Percentiles rank a stretch among this genome's conserved stretches.
These are phyloP conservation scores for Pseudopithomyces maydicus DNA, from an alignment of 2,329 filamentous ascomycete genomes.

Conservation along the genomic window DNA sequence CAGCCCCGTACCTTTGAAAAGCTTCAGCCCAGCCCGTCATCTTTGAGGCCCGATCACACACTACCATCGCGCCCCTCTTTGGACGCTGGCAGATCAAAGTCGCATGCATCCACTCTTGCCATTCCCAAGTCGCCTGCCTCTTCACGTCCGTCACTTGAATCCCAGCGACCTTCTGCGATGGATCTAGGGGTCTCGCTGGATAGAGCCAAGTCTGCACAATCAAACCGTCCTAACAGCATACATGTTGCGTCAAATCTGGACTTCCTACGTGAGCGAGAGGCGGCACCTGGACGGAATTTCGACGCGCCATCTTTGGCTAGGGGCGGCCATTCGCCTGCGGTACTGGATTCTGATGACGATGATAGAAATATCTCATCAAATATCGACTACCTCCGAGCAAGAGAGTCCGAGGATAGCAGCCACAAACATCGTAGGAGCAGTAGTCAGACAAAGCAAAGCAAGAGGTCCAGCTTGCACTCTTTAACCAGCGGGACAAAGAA, in stretches of 20 bases:
- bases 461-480: conserved; percentile 73
- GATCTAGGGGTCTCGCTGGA: conserved; percentile 65
- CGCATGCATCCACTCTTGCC: conserved; percentile 54
- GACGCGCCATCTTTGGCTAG: conserved; percentile 36
- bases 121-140: conserved; percentile 61
- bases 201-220: conserved; percentile 67
- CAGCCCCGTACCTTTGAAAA: conserved; percentile 53
- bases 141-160: conserved; percentile 73
- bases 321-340: conserved; percentile 33
- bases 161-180: conserved; percentile 65
- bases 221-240: conserved; percentile 78
- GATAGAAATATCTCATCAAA: conserved; percentile 75
- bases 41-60: conserved; percentile 45
- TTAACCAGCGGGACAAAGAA: conserved; percentile 77
- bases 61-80: conserved; percentile 47
- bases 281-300: conserved; percentile 48
- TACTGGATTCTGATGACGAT: conserved; percentile 53
- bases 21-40: conserved; percentile 40
- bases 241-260: conserved; percentile 84
- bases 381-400: conserved; percentile 78
- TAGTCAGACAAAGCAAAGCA: conserved; percentile 66
- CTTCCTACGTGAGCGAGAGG: conserved; percentile 78
- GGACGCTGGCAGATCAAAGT: conserved; percentile 56
- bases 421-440: conserved; percentile 61
- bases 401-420: conserved; percentile 65